These are phyloP conservation scores for Letharia lupina DNA, from an alignment of 495 filamentous ascomycete species.

Conservation along the genomic window DNA sequence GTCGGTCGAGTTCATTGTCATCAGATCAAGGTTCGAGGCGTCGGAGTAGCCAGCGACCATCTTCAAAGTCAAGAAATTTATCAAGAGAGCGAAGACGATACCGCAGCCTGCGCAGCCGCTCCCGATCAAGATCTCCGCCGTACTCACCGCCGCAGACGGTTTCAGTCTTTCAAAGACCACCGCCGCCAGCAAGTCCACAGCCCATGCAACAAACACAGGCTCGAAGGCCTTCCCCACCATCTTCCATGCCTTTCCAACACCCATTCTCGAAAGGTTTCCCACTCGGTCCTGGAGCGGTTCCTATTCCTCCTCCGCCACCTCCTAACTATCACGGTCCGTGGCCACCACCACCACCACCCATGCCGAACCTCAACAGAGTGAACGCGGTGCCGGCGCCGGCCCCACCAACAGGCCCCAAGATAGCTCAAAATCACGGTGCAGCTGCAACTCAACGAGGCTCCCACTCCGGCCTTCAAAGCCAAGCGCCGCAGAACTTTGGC, in stretches of 20 bases:
- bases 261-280: conserved; percentile 22
- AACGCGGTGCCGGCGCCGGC: not conserved
- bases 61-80: conserved; percentile 25
- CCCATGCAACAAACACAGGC: conserved; percentile 27
- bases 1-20: conserved; percentile 26
- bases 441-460: not conserved
- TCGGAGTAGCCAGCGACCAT: conserved; percentile 27
- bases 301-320: conserved; percentile 39
- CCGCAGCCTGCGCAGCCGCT: conserved; percentile 24
- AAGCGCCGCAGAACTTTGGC: not conserved
- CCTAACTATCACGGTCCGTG: conserved; percentile 44
- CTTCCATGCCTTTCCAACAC: conserved; percentile 24
- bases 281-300: conserved; percentile 24
- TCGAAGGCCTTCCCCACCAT: conserved; percentile 29
- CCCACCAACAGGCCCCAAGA: conserved; percentile 1
- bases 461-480: conserved; percentile 6
- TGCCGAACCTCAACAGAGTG: not conserved
- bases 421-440: not conserved
- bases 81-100: conserved; percentile 22
- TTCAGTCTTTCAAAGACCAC: conserved; percentile 25
- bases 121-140: conserved; percentile 37
- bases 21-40: conserved; percentile 14
- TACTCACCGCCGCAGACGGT: conserved; percentile 37
- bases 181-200: conserved; percentile 26
- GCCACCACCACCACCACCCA: conserved; percentile 40